phyloP scores from a whole-genome alignment of 768 basidiomycete species.

The Botryobasidium botryosum region DNA sequence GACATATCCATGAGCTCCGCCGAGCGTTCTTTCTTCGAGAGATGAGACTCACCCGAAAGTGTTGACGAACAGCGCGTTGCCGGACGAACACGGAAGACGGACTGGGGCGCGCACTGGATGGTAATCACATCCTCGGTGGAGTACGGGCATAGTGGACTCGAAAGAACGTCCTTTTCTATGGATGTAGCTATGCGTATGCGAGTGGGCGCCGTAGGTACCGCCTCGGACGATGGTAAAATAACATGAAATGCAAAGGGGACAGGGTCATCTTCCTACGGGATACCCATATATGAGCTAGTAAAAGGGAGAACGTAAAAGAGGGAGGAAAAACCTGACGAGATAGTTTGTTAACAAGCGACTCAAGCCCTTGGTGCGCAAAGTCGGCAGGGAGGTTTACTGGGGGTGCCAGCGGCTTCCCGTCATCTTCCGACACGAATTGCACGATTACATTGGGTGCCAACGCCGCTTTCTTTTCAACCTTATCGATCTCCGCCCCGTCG shows the following conservation, averaged over 20 bases:
- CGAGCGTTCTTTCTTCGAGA: constrained; percentile 13
- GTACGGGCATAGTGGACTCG: constrained; percentile 48
- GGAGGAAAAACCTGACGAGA: constrained; percentile 42
- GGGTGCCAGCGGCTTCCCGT: constrained; percentile 66
- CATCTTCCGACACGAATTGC: constrained; percentile 83
- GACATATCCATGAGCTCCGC: constrained; percentile 6
- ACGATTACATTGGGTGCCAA: constrained; percentile 54
- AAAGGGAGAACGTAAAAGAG: constrained; percentile 9
- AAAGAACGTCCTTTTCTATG: constrained; percentile 63
- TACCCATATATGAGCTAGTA: background rate
- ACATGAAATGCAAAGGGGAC: constrained; percentile 89
- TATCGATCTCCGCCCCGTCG: constrained; percentile 17
- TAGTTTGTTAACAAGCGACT: constrained; percentile 79
- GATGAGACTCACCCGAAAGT: constrained; percentile 69
- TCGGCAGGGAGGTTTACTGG: constrained; percentile 81
- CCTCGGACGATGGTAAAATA: constrained; percentile 31
- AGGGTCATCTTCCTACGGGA: constrained; percentile 58
- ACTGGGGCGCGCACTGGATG: constrained; percentile 85
- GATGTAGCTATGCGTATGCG: constrained; percentile 74
- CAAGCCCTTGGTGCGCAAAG: constrained; percentile 64
- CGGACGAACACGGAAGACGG: constrained; percentile 84
- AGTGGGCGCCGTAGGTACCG: constrained; percentile 33
- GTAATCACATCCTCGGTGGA: constrained; percentile 77
- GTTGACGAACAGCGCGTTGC: constrained; percentile 91
- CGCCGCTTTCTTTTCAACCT: constrained; percentile 11